Evolutionary conservation across 768 basidiomycete genomes (phyloP), one percentile per base, ranked within the genome.

Genomic region (Pulveroboletus sp.): DNA sequence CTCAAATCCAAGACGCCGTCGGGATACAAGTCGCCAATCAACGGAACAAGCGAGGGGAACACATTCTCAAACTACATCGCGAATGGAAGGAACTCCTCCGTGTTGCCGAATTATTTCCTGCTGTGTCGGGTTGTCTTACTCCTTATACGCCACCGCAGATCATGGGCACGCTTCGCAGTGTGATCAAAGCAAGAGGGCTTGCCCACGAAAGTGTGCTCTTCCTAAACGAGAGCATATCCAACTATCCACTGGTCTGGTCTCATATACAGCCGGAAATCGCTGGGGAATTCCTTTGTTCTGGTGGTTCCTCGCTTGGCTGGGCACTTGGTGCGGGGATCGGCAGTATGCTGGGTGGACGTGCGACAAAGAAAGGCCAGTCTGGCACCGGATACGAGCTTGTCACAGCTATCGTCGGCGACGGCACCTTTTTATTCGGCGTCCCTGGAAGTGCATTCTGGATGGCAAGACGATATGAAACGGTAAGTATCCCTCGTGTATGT

Each of bases 391-490:
- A 75, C 40, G 82, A 87, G n/a, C 61, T 88, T 35, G 70, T 82
- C 8, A 73, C 78, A 1, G 71, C 70, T 1, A 68, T 89, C 21
- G 81, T 87, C 3, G 87, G 87, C 0, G 87, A 89, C 57, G 87
- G 87, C 0, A 79, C 78, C 6, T 89, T 74, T 55, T 57, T 87
- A 60, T 88, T 87, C 56, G 75, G 81, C 0, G 79, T 83, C 0
- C 87, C 86, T 0, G 74, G 77, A 27, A 76, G 82, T 1, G 78
- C 77, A 1, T 88, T 77, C 64, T 88, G 87, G 87, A 86, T 87
- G 65, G 84, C 87, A 1, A 73, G 78, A 55, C 74, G 74, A 39
- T 88, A 88, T 61, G 65, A 81, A 27, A 82, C 85, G 20, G 85
- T 86, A 47, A 50, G 76, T 63, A 17, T n/a, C 14, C 29, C 13